Base-by-base conservation (phyloP, 345 rosid genomes). In the Euclidium syriacum region DNA sequence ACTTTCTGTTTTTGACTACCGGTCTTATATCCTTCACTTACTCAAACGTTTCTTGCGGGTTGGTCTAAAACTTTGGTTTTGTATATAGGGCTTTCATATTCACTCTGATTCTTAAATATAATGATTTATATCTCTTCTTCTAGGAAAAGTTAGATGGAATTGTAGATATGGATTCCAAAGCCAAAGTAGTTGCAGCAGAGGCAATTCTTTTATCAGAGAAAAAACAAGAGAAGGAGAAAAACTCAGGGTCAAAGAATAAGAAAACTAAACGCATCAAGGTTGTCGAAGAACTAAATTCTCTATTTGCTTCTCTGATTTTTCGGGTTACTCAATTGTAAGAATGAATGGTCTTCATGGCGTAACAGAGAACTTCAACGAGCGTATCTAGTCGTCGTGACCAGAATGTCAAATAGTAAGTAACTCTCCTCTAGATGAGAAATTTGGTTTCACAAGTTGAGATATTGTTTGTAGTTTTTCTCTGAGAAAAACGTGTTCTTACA, bases 1-100 rank as follows among this genome's bases (percentile, higher is more conserved):
- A 22, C 29, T 62, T 12, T 48, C 67, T 48, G 36, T 17, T 48
- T 48, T 62, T 48, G 67, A 62, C n/a, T 48, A 24, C 56, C 67
- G 57, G 24, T 6, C 9, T 7, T 47, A 62, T 10, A 48, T 62
- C 18, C 54, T 62, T 35, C 26, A 0, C 15, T 46, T 19, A 12
- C 17, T 62, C 15, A 61, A 29, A 12, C 10, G 22, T 19, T 20
- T 14, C 24, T 34, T 61, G 9, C 5, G 8, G 43, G 46, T 50
- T 24, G 36, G 56, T 47, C 7, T 9, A 7, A 3, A 42, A 42
- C 47, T n/a, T 26, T 1, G 46, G 43, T 5, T 34, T 33, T 18
- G 1, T 11, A 35, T 4, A n/a, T 7, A 51, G 42, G 34, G 26
- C 18, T 53, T 58, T 59, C 30, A 20, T 16, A 0, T 10, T 17